These are phyloP conservation scores for Boletus rubescentipes DNA, from an alignment of 768 basidiomycete species.

Conservation along the genomic window DNA sequence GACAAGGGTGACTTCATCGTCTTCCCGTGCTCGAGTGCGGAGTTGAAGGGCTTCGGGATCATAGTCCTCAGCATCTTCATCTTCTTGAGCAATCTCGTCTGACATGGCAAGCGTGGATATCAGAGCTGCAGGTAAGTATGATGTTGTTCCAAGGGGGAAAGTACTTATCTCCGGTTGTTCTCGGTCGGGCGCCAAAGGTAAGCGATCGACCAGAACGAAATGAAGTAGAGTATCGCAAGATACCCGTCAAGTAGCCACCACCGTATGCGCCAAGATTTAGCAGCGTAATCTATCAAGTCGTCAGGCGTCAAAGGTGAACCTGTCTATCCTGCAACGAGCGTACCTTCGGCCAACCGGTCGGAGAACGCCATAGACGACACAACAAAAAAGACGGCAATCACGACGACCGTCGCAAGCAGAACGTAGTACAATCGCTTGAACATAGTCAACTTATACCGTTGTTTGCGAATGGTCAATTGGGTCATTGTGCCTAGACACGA, in stretches of 20 bases:
- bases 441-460: slow-evolving; percentile 84
- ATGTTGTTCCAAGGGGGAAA: background rate
- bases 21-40: slow-evolving; percentile 50
- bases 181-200: slow-evolving; percentile 94
- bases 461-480: slow-evolving; percentile 83
- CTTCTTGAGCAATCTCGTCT: slow-evolving; percentile 93
- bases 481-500: slow-evolving; percentile 71
- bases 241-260: slow-evolving; percentile 99
- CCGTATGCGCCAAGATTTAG: slow-evolving; percentile 83
- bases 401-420: slow-evolving; percentile 74
- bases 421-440: slow-evolving; percentile 86
- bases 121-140: slow-evolving; percentile 26
- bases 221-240: slow-evolving; percentile 84
- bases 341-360: slow-evolving; percentile 87
- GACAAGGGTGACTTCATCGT: slow-evolving; percentile 72
- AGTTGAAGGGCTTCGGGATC: slow-evolving; percentile 75
- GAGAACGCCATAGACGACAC: slow-evolving; percentile 91
- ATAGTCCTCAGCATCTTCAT: slow-evolving; percentile 91
- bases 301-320: background rate
- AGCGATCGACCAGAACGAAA: slow-evolving; percentile 75
- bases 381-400: slow-evolving; percentile 88
- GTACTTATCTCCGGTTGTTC: slow-evolving; percentile 80
- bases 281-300: slow-evolving; percentile 73
- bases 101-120: slow-evolving; percentile 85
- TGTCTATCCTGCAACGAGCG: slow-evolving; percentile 11